Evolutionary conservation across 768 basidiomycete genomes (phyloP), one percentile per base, ranked within the genome.

Genomic region (Saitozyma sp.): DNA sequence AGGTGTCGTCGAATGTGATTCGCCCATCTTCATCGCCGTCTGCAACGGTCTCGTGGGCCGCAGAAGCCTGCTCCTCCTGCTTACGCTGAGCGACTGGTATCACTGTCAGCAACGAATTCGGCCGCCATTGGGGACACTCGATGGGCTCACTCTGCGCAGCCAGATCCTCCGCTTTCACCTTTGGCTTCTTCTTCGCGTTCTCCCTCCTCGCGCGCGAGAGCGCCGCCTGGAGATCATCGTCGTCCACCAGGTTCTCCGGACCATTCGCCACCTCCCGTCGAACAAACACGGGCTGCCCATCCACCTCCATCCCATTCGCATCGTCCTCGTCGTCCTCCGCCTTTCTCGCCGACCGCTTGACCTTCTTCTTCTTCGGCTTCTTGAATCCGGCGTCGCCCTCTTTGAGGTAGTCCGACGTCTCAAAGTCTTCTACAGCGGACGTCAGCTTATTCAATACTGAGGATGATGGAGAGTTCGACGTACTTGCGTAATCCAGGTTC

Each of bases 171-270:
- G 91, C 88, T 4, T 88, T 84, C 13, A 88, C 58, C 71, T 89
- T 91, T 75, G 90, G 88, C 19, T 84, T 74, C 76, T 89, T 91
- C 73, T 85, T 86, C 5, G 92, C 82, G 69, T 90, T 91, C 54
- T 89, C 88, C 71, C 89, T 86, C 61, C 96, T 85, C 62, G 91
- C 87, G 9, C 91, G 86, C 42, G 95, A 88, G 62, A 98, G 83
- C 37, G 90, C 91, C 48, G 90, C 90, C 83, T 97, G 94, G 49
- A 99, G 85, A 73, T 99, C 96, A 79, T 99, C 96, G 79, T 99
- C 96, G 81, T 98, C 96, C 66, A 98, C 89, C 79, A 96, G 91
- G 81, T 95, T 95, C 70, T 84, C 83, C 76, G 93, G 87, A 56
- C 92, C 83, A 76, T 92, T 86, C 71, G 89, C 84, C 67, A 83